Evolutionary conservation across 2,329 filamentous ascomycete species (phyloP).

Genomic region (Alternaria rosae): DNA sequence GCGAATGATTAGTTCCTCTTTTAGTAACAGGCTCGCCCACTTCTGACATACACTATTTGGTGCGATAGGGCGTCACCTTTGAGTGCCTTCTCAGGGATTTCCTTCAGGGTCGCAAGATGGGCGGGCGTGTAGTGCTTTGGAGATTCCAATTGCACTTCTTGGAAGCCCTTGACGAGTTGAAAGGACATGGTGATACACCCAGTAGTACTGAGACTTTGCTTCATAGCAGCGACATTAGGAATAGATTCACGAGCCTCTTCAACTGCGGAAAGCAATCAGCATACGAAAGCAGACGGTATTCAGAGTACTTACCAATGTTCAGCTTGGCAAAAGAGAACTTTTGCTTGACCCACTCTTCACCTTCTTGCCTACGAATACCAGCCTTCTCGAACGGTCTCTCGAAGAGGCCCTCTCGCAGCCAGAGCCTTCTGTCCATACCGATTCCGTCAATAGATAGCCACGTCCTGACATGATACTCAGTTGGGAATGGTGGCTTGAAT

Average conservation of each 20-base stretch:
- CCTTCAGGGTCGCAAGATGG: neutral
- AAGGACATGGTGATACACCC: neutral
- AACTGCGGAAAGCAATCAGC: conserved; percentile 3
- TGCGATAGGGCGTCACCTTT: conserved; percentile 20
- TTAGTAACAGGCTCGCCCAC: neutral
- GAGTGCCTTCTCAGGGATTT: conserved; percentile 15
- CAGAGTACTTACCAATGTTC: conserved; percentile 13
- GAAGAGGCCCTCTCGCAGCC: neutral
- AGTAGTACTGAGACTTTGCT: neutral
- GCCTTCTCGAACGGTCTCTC: too few relatives aligned
- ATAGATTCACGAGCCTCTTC: neutral
- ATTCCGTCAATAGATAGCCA: neutral
- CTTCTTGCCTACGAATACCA: neutral
- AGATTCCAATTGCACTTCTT: neutral
- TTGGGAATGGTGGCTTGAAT: conserved; percentile 2
- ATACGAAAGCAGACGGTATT: neutral
- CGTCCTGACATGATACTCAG: neutral
- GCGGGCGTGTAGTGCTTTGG: neutral
- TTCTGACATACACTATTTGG: conserved; percentile 11
- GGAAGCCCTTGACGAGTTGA: neutral
- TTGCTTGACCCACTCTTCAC: neutral
- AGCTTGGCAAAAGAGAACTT: conserved; percentile 14
- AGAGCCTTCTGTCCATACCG: neutral
- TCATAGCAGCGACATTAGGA: neutral
- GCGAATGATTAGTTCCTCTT: neutral